Evolutionary conservation across 2,329 filamentous ascomycete genomes (phyloP).

Genomic region (Claviceps sp.): DNA sequence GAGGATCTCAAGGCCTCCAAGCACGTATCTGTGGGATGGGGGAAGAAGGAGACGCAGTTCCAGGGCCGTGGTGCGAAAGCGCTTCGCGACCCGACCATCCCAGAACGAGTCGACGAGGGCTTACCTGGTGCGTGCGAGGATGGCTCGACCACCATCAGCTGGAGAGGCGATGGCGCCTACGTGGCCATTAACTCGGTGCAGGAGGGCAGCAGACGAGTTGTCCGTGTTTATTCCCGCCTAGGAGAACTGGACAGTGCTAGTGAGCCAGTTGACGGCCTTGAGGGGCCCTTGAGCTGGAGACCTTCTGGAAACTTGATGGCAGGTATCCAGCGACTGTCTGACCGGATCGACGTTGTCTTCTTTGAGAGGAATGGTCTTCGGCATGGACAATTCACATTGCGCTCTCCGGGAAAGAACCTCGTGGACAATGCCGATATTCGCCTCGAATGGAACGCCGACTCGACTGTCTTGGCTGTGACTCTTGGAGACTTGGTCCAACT

Average conservation of each 20-base stretch:
- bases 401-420: constrained; percentile 45
- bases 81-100: constrained; percentile 84
- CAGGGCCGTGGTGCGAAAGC: constrained; percentile 80
- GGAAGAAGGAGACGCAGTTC: constrained; percentile 96
- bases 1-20: constrained; percentile 80
- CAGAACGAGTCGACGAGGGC: constrained; percentile 81
- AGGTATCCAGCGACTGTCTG: constrained; percentile 59
- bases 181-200: constrained; percentile 78
- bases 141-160: constrained; percentile 60
- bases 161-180: constrained; percentile 88
- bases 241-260: constrained; percentile 85
- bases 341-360: constrained; percentile 73
- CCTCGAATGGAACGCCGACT: constrained; percentile 84
- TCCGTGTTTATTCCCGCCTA: constrained; percentile 83
- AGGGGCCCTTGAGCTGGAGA: constrained; percentile 78
- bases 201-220: constrained; percentile 54
- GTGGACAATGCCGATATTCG: constrained; percentile 44
- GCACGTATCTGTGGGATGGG: constrained; percentile 95
- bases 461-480: constrained; percentile 74
- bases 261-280: constrained; percentile 88
- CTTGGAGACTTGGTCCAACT: constrained; percentile 67
- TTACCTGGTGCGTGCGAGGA: constrained; percentile 63
- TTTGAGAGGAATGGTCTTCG: constrained; percentile 95
- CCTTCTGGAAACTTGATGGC: constrained; percentile 84
- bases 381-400: constrained; percentile 86